Conservation (phyloP, 2,329 filamentous ascomycete genomes). For the Exophiala sp. region DNA sequence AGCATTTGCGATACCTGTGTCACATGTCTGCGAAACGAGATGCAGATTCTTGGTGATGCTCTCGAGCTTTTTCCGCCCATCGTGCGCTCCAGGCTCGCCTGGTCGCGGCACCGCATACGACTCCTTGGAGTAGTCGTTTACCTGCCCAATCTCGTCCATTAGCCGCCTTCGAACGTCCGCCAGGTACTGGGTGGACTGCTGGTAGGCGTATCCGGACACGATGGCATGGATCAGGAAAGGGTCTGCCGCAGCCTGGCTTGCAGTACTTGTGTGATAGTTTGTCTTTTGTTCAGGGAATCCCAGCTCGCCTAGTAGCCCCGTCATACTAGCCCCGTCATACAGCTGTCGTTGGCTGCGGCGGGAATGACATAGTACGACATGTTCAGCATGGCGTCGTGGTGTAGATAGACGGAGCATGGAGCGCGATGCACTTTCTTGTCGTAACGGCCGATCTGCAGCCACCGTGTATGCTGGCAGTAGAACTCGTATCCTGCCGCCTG, state of each 20-base stretch:
- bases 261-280: background rate
- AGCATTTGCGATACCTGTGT: constrained; percentile 31
- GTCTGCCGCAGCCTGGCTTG: too few relatives aligned
- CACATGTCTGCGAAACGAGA: constrained; percentile 31
- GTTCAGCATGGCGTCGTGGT: background rate
- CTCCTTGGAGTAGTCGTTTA: constrained; percentile 25
- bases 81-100: constrained; percentile 22
- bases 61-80: background rate
- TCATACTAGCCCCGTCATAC: background rate
- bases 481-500: background rate
- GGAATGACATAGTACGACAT: background rate
- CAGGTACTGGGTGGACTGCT: background rate
- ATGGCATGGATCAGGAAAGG: background rate
- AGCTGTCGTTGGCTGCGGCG: background rate
- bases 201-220: background rate
- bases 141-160: constrained; percentile 25
- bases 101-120: constrained; percentile 25
- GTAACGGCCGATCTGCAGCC: background rate
- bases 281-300: background rate
- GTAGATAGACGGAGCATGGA: background rate
- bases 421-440: background rate
- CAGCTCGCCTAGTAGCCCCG: background rate
- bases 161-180: background rate
- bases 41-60: constrained; percentile 31
- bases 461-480: background rate